Evolutionary conservation across 2,329 filamentous ascomycete species (phyloP).

Genomic region (Helminthosporium solani): DNA sequence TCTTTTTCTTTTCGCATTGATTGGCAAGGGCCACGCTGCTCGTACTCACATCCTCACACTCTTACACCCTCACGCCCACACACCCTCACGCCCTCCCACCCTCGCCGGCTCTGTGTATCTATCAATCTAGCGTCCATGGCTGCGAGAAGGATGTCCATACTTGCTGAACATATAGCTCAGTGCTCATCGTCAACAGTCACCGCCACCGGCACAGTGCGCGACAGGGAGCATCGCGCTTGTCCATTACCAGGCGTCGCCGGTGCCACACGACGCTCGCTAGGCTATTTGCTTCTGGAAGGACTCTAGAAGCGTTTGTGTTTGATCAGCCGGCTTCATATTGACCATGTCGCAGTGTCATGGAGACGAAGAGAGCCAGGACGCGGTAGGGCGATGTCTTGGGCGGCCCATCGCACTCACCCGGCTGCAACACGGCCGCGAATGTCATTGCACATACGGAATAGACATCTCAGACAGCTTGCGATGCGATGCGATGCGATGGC

Average conservation of each 20-base stretch:
- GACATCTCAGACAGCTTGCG: constrained; percentile 19
- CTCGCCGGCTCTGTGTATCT: no score
- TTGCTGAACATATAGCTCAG: no score
- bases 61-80: no score
- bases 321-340: constrained; percentile 19
- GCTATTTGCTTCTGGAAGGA: constrained; percentile 29
- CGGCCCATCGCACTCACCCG: constrained; percentile 10
- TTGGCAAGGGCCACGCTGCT: no score
- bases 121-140: no score
- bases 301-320: constrained; percentile 29
- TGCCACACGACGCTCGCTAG: constrained; percentile 21
- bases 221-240: constrained; percentile 13
- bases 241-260: constrained; percentile 6
- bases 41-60: no score
- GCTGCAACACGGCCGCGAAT: constrained; percentile 19
- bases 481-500: constrained; percentile 22
- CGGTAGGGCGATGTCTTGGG: constrained; percentile 16
- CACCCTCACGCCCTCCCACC: no score
- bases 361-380: constrained; percentile 9
- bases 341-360: constrained; percentile 7
- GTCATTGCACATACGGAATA: no score
- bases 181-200: neutral
- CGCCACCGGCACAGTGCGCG: neutral
- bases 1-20: neutral
- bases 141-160: no score